Evolutionary conservation across 805 yeast genomes (phyloP).

Genomic region (Kregervanrija fluxuum): DNA sequence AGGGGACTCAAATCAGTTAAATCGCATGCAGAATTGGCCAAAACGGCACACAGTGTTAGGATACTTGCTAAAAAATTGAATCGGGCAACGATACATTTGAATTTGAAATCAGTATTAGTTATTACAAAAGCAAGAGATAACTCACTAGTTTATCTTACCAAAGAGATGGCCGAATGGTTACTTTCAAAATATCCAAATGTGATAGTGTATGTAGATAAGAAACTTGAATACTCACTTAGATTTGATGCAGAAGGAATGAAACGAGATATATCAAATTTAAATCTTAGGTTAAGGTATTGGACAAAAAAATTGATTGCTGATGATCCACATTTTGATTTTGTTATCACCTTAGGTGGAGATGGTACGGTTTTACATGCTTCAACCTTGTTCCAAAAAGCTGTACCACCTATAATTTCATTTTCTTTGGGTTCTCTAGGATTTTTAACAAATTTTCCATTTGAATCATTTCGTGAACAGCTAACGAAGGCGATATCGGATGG

Average conservation of each 20-base stretch:
- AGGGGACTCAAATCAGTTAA: constrained; percentile 44
- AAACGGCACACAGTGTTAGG: constrained; percentile 76
- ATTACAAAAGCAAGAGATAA: constrained; percentile 90
- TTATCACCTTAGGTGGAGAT: constrained; percentile 91
- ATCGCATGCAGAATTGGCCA: constrained; percentile 70
- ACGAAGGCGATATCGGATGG: constrained; percentile 58
- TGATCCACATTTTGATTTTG: constrained; percentile 55
- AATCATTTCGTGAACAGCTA: constrained; percentile 56
- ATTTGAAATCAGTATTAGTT: constrained; percentile 64
- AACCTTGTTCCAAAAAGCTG: constrained; percentile 72
- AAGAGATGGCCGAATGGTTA: constrained; percentile 77
- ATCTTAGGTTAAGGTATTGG: constrained; percentile 59
- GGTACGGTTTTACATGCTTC: constrained; percentile 92
- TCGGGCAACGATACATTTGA: constrained; percentile 64
- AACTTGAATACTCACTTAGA: constrained; percentile 51
- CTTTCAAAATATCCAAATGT: constrained; percentile 28
- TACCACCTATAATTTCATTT: constrained; percentile 89
- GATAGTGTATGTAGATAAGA: constrained; percentile 65
- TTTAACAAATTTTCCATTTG: constrained; percentile 78
- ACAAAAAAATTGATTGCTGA: constrained; percentile 44
- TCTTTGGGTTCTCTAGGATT: constrained; percentile 91
- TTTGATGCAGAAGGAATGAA: constrained; percentile 53
- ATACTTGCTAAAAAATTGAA: constrained; percentile 64
- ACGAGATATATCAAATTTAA: constrained; percentile 39
- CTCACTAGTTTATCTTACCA: constrained; percentile 63